Conservation (phyloP, 1,139 yeast species). For the Lodderomyces margitis region DNA sequence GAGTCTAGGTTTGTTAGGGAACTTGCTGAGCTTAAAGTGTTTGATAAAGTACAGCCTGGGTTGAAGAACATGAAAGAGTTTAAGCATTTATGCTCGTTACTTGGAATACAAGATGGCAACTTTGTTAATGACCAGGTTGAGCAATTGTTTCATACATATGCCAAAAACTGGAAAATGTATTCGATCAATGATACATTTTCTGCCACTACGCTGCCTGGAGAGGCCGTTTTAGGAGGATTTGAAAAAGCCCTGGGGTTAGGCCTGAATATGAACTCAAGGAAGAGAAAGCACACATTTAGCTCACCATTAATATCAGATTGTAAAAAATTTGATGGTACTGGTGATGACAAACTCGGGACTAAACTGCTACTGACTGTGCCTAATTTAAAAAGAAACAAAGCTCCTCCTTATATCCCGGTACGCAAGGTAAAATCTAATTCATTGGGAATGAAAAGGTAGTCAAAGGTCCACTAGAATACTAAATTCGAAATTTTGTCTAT, state of each 20-base stretch:
- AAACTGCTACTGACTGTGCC: neutral
- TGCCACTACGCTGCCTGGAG: neutral
- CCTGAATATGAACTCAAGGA: neutral
- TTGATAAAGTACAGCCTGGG: conserved; percentile 17
- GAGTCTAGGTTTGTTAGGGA: conserved; percentile 33
- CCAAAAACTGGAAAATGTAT: conserved; percentile 12
- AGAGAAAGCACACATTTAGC: neutral
- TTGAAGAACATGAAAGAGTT: conserved; percentile 15
- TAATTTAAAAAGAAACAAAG: neutral
- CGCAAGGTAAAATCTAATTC: neutral
- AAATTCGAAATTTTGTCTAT: no score
- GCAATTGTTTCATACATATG: conserved; percentile 50
- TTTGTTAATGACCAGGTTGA: conserved; percentile 40
- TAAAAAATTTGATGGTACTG: neutral
- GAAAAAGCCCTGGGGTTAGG: neutral
- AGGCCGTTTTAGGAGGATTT: neutral
- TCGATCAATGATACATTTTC: neutral
- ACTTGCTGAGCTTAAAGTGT: conserved; percentile 8
- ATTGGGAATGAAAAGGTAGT: neutral
- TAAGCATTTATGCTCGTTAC: neutral
- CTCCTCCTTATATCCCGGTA: conserved; percentile 5
- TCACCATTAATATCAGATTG: no score
- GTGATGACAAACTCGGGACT: neutral
- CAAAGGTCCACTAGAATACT: no score
- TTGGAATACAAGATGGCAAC: conserved; percentile 7